These are phyloP conservation scores for Backusella australiensis DNA, from an alignment of 192 early-diverging fungal genomes.

Conservation along the genomic window DNA sequence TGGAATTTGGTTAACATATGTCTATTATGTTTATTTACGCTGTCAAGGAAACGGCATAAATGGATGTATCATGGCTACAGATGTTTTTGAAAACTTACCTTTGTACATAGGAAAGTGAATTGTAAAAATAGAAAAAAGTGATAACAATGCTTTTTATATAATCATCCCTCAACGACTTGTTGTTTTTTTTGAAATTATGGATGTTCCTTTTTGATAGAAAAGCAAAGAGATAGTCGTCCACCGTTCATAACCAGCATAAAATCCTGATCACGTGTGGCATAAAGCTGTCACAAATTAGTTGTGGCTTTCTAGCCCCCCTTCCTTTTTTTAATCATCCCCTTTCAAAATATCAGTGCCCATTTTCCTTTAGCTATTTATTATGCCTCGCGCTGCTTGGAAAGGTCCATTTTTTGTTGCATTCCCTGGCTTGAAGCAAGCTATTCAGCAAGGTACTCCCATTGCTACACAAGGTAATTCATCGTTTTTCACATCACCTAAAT, in stretches of 20 bases:
- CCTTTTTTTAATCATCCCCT: slow-evolving; percentile 9
- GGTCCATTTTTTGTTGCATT: slow-evolving; percentile 53
- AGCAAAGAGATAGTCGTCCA: not conserved
- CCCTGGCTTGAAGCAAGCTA: slow-evolving; percentile 59
- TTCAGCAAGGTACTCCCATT: slow-evolving; percentile 60
- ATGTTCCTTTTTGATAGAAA: not conserved
- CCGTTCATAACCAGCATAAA: too few species aligned
- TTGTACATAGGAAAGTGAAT: too few species aligned
- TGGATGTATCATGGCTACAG: too few species aligned
- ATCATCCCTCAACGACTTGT: too few species aligned
- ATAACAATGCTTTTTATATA: too few species aligned
- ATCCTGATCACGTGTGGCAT: not conserved
- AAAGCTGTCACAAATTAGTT: not conserved
- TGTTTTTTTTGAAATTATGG: too few species aligned
- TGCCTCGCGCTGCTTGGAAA: slow-evolving; percentile 74
- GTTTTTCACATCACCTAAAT: not conserved
- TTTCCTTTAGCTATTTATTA: slow-evolving; percentile 15
- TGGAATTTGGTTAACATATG: too few species aligned
- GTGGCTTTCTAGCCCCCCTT: slow-evolving; percentile 9
- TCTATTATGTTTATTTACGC: too few species aligned
- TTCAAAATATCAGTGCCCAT: not conserved
- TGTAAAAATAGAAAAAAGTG: too few species aligned
- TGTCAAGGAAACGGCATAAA: too few species aligned
- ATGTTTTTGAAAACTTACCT: too few species aligned
- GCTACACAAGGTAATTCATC: slow-evolving; percentile 34